These are phyloP conservation scores for Candida pseudofarinosa DNA, from an alignment of 805 yeast genomes.

Conservation along the genomic window DNA sequence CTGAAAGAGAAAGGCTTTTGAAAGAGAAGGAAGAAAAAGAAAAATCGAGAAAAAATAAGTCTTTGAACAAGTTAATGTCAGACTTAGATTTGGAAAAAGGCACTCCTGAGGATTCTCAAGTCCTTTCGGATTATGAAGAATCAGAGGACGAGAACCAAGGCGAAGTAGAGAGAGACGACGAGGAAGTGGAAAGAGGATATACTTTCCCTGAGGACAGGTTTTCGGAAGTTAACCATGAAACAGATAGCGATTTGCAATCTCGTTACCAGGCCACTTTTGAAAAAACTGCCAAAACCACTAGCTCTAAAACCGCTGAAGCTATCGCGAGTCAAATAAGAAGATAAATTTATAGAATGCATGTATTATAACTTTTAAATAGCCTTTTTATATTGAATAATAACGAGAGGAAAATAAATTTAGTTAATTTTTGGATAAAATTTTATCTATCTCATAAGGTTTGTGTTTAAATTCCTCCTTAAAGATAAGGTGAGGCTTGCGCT, in stretches of 20 bases:
- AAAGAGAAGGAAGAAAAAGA: conserved; percentile 76
- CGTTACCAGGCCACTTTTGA: conserved; percentile 75
- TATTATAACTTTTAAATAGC: not conserved
- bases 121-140: conserved; percentile 46
- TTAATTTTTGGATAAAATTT: conserved; percentile 8
- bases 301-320: conserved; percentile 65
- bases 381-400: not conserved
- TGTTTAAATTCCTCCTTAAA: conserved; percentile 42
- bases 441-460: conserved; percentile 27
- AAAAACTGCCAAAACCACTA: conserved; percentile 54
- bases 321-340: conserved; percentile 63
- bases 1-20: conserved; percentile 79
- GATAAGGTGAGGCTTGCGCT: conserved; percentile 67
- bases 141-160: conserved; percentile 49
- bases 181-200: conserved; percentile 55
- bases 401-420: not conserved
- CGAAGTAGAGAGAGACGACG: conserved; percentile 44
- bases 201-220: conserved; percentile 65
- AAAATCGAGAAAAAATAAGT: conserved; percentile 64
- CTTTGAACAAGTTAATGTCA: conserved; percentile 70
- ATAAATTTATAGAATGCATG: conserved; percentile 6
- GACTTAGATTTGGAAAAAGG: conserved; percentile 67
- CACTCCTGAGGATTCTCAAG: conserved; percentile 38
- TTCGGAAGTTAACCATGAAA: conserved; percentile 52
- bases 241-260: conserved; percentile 52